Percentiles rank a stretch among this genome's conserved stretches.
Evolutionary conservation across 2,329 filamentous ascomycete species (phyloP).

Genomic region (Cylindrodendrum hubeiense): DNA sequence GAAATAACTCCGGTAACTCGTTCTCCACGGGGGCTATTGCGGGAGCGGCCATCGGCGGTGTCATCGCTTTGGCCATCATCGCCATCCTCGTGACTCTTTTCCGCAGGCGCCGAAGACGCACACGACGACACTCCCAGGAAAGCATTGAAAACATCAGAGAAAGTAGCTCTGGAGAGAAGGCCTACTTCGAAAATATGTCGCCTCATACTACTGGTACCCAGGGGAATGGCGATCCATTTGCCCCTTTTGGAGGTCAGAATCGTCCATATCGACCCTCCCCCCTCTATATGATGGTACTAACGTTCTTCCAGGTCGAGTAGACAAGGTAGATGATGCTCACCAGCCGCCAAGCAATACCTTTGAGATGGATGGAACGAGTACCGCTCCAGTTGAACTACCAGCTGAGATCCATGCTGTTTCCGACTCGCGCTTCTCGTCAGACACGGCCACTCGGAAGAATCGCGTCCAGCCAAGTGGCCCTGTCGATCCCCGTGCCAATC

Average conservation of each 20-base stretch:
- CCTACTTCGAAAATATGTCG: slow-evolving; percentile 39
- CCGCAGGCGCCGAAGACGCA: slow-evolving; percentile 36
- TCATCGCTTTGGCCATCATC: slow-evolving; percentile 43
- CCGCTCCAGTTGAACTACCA: slow-evolving; percentile 50
- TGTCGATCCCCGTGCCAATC: slow-evolving; percentile 50
- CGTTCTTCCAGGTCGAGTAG: slow-evolving; percentile 47
- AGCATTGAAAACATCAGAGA: slow-evolving; percentile 30
- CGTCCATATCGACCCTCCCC: slow-evolving; percentile 8
- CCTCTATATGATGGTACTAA: slow-evolving; percentile 25
- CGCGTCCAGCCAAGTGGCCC: slow-evolving; percentile 29
- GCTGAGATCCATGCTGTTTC: slow-evolving; percentile 32
- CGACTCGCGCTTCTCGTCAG: slow-evolving; percentile 1
- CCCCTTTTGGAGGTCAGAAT: slow-evolving; percentile 58
- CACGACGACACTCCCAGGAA: background rate
- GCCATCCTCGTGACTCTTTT: slow-evolving; percentile 37
- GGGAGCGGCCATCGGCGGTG: slow-evolving; percentile 49
- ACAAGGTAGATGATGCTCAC: slow-evolving; percentile 45
- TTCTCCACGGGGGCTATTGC: slow-evolving; percentile 49
- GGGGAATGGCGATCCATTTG: slow-evolving; percentile 53
- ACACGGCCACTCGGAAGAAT: slow-evolving; percentile 19
- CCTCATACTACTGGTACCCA: slow-evolving; percentile 44
- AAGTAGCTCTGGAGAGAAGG: slow-evolving; percentile 43
- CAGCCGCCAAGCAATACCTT: slow-evolving; percentile 47
- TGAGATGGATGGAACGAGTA: slow-evolving; percentile 53
- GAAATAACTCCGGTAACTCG: slow-evolving; percentile 9